Evolutionary conservation across 2,329 filamentous ascomycete genomes (phyloP), one percentile per base, ranked within the genome.

Genomic region (Orbilia oligospora): DNA sequence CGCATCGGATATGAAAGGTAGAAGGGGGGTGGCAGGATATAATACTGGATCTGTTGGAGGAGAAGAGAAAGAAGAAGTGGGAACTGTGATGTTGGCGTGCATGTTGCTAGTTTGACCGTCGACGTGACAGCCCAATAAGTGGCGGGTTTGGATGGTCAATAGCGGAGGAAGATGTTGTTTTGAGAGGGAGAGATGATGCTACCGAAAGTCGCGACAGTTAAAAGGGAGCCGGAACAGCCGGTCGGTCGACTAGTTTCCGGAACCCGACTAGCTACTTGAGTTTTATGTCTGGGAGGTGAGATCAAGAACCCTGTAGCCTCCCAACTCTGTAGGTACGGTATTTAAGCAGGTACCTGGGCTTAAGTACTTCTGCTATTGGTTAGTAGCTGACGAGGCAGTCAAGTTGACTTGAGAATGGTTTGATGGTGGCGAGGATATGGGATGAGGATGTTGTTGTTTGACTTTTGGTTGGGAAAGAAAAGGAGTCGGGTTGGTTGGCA

Each of bases 1-100:
- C 83, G 92, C 91, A 86, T 99, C 96, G 76, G 94, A 90, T 18
- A 97, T 88, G 85, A 91, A 92, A 49, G 93, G 86, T 76, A 97
- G 84, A 70, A 97, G 87, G 71, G 93, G 90, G 79, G 90, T 88
- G 55, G 91, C 89, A 8, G 90, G 90, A 80, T 87, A 87, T 71
- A 96, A 86, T 24, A 89, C 90, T 10, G 80, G 79, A 86, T 97
- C 97, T n/a, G 88, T 85, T 61, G 96, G 95, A 53, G 98, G 90
- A 66, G 94, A 93, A 81, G 95, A 94, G 67, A 98, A 89, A 83
- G 90, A 89, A 85, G 87, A 87, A 80, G 86, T 84, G 49, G 84
- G 81, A 70, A 85, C 84, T 81, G 89, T 84, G 44, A 56, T 65
- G 51, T 81, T 81, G 49, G 79, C 61, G 53, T 73, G 64, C 67